Base-by-base conservation (phyloP, 2,329 filamentous ascomycete genomes). In the Graphilbum ipis-grandicollis region DNA sequence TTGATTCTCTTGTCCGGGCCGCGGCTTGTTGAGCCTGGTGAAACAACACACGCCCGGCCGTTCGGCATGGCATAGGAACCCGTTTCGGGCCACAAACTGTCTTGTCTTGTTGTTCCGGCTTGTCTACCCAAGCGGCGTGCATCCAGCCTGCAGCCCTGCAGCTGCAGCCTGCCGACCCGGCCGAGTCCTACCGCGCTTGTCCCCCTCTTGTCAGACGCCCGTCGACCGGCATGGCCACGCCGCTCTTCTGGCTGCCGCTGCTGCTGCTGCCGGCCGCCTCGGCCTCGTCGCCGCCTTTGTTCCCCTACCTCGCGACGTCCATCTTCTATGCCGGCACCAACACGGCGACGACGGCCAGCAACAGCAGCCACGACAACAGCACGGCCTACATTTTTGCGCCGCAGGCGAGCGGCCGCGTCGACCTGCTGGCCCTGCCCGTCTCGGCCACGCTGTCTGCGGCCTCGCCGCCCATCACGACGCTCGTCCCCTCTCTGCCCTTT, bases 261-360 rank as follows among this genome's bases (percentile, higher is more conserved):
- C 26, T n/a, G 26, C 26, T 28, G 26, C 26, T 7, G 18, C 22
- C 31, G 15, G 25, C 42, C 15, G 39, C 39, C 18, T 26, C 47
- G 28, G 43, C 50, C 28, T 48, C 55, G 5, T 28, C 41, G 7
- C 60, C 64, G 36, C 59, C 64, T 47, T 54, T 53, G 34, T 65
- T 84, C 36, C 84, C 83, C 19, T 93, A 92, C 59, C 75, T 76
- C 38, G 79, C 83, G 3, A 84, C 84, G 0, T 73, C 70, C 22
- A 66, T 92, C 36, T 67, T 88, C 40, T 64, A 74, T 33, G 62
- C 67, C 7, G 50, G 56, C 39, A 53, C 61, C 37, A 62, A 67
- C 42, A 54, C n/a, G n/a, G 59, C 36, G 42, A 28, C 34, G 29
- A 29, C 48, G n/a, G n/a, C n/a, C n/a, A 35, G n/a, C 29, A 9